Percentiles rank a stretch among this genome's conserved stretches.
These are phyloP conservation scores for Tetrahymena borealis DNA, from an alignment of 73 alveolate species.

Conservation along the genomic window DNA sequence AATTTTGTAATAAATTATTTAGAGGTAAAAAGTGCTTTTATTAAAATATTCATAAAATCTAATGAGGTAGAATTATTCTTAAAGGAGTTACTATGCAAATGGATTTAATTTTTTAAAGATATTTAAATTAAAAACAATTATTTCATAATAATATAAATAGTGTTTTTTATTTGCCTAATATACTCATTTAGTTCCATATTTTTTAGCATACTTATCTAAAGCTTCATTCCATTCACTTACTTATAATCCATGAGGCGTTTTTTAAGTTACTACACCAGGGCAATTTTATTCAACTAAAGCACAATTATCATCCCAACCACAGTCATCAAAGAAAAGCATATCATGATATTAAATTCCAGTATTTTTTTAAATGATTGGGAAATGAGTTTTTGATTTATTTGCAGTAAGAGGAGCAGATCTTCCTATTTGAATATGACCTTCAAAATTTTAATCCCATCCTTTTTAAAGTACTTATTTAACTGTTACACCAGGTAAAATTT, in stretches of 20 bases:
- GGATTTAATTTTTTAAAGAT: too few relatives aligned
- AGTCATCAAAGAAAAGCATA: neutral
- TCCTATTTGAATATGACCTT: neutral
- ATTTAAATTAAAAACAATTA: too few relatives aligned
- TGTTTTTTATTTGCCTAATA: too few relatives aligned
- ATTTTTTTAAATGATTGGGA: neutral
- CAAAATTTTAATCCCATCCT: neutral
- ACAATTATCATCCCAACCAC: neutral
- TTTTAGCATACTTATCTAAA: neutral
- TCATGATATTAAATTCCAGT: neutral
- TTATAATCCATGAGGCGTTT: neutral
- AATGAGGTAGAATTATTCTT: too few relatives aligned
- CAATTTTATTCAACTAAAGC: neutral
- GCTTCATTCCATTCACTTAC: neutral
- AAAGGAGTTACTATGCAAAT: too few relatives aligned
- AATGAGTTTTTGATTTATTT: neutral
- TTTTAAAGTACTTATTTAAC: neutral
- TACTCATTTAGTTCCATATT: too few relatives aligned
- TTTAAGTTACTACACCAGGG: neutral
- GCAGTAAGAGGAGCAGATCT: neutral
- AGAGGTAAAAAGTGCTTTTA: too few relatives aligned
- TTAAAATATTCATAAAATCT: too few relatives aligned
- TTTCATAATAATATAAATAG: too few relatives aligned
- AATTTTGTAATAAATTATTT: too few relatives aligned
- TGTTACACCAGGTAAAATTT: neutral